Evolutionary conservation across 2,329 filamentous ascomycete species (phyloP).

Genomic region (Hypomyces perniciosus): DNA sequence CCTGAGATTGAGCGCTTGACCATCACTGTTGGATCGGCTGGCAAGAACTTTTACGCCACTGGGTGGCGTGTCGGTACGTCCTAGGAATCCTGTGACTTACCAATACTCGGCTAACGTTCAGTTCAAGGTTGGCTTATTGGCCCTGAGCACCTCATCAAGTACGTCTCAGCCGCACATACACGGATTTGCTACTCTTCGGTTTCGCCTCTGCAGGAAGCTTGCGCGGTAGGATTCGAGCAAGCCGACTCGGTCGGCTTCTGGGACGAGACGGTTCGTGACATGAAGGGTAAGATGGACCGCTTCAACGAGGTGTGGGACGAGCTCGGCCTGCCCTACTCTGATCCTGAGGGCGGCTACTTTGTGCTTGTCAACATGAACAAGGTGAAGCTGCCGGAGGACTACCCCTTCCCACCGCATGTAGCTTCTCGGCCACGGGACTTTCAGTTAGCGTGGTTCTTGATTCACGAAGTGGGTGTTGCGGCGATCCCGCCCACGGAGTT

Average conservation of each 20-base stretch:
- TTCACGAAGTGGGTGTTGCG: slow-evolving; percentile 91
- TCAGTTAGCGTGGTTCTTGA: slow-evolving; percentile 92
- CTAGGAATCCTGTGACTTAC: neutral
- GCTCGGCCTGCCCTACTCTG: slow-evolving; percentile 72
- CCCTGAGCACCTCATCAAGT: slow-evolving; percentile 79
- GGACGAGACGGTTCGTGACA: slow-evolving; percentile 74
- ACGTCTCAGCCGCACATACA: slow-evolving; percentile 88
- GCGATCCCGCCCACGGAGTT: slow-evolving; percentile 97
- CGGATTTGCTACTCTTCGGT: slow-evolving; percentile 94
- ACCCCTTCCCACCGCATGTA: slow-evolving; percentile 86
- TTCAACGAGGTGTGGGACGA: slow-evolving; percentile 82
- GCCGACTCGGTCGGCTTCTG: slow-evolving; percentile 83
- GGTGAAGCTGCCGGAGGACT: slow-evolving; percentile 75
- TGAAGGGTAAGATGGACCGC: slow-evolving; percentile 80
- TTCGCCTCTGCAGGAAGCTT: slow-evolving; percentile 88
- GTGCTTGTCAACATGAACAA: slow-evolving; percentile 90
- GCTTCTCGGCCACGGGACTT: slow-evolving; percentile 84
- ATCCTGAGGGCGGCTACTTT: slow-evolving; percentile 96
- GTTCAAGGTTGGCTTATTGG: slow-evolving; percentile 77
- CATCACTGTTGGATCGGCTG: slow-evolving; percentile 88
- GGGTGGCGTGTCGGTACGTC: slow-evolving; percentile 75
- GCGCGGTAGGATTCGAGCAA: slow-evolving; percentile 88
- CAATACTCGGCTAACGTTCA: slow-evolving; percentile 2
- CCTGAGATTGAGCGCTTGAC: slow-evolving; percentile 85
- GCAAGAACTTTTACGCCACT: slow-evolving; percentile 97